phyloP scores from a whole-genome alignment of 2,329 filamentous ascomycete genomes.

The Dissoconium aciculare region DNA sequence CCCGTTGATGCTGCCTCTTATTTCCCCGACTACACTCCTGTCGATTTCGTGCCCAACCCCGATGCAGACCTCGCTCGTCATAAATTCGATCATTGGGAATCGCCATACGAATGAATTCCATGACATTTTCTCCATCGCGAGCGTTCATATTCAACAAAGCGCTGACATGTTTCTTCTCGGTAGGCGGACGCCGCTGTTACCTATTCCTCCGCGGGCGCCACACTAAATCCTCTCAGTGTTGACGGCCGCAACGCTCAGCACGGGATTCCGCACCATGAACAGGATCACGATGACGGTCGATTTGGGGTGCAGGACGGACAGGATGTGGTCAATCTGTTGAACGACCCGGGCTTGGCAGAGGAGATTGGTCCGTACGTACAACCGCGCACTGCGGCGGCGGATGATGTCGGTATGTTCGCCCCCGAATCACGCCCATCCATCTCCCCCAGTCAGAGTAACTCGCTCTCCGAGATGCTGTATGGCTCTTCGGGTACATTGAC shows the following conservation, averaged over 20 bases:
- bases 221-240: conserved; percentile 16
- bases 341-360: conserved; percentile 8
- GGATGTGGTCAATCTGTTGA: conserved; percentile 22
- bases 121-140: too few species aligned
- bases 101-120: conserved; percentile 14
- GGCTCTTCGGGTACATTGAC: conserved; percentile 13
- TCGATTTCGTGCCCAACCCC: conserved; percentile 3
- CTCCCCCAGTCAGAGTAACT: conserved; percentile 6
- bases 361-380: conserved; percentile 2
- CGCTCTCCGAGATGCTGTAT: conserved; percentile 17
- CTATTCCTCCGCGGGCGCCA: conserved; percentile 12
- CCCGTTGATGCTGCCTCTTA: conserved; percentile 3
- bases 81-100: conserved; percentile 23
- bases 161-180: conserved; percentile 19
- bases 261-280: conserved; percentile 14
- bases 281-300: conserved; percentile 17
- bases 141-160: too few species aligned
- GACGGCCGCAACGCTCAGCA: conserved; percentile 16
- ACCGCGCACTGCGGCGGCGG: conserved; percentile 9
- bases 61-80: conserved; percentile 15
- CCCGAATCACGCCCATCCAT: conserved; percentile 1
- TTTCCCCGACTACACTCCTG: conserved; percentile 4
- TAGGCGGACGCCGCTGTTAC: conserved; percentile 14
- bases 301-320: conserved; percentile 20
- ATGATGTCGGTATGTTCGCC: conserved; percentile 19